These are phyloP conservation scores for Elsinoe necatrix DNA, from an alignment of 2,329 filamentous ascomycete species.

Conservation along the genomic window DNA sequence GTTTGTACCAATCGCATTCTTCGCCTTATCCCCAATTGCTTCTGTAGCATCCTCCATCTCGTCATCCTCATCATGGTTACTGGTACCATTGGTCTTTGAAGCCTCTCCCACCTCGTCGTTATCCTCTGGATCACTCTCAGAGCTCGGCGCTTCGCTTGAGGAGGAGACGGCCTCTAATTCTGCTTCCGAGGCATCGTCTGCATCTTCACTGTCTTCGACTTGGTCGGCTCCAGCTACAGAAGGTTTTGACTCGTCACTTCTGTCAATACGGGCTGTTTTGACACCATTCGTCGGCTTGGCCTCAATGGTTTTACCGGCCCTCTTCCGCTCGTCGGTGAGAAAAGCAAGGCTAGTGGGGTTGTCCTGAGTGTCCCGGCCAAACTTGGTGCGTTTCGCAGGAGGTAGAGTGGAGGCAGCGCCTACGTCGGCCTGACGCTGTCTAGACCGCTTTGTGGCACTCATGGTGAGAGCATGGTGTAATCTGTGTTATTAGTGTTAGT, in stretches of 20 bases:
- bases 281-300: slow-evolving; percentile 46
- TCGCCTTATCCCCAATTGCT: slow-evolving; percentile 27
- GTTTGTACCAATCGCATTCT: not conserved
- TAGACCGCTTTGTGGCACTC: slow-evolving; percentile 30
- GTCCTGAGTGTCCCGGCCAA: slow-evolving; percentile 25
- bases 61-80: slow-evolving; percentile 23
- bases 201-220: slow-evolving; percentile 34
- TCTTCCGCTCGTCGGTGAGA: slow-evolving; percentile 30
- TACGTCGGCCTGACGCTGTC: slow-evolving; percentile 24
- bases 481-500: not conserved
- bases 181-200: slow-evolving; percentile 39
- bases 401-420: slow-evolving; percentile 24
- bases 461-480: slow-evolving; percentile 23
- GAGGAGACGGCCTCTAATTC: slow-evolving; percentile 28
- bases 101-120: slow-evolving; percentile 24
- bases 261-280: slow-evolving; percentile 42
- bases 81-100: slow-evolving; percentile 17
- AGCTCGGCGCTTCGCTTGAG: slow-evolving; percentile 27
- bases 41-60: slow-evolving; percentile 22
- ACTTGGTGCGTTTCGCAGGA: slow-evolving; percentile 28
- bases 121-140: slow-evolving; percentile 25
- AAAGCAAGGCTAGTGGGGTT: slow-evolving; percentile 26
- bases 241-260: slow-evolving; percentile 50
- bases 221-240: slow-evolving; percentile 45
- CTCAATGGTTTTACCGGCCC: slow-evolving; percentile 31